A percentile compares a stretch with the other conserved stretches of the same genome.
These are phyloP conservation scores for Blumeriella jaapii DNA, from an alignment of 2,329 filamentous ascomycete genomes.

Conservation along the genomic window DNA sequence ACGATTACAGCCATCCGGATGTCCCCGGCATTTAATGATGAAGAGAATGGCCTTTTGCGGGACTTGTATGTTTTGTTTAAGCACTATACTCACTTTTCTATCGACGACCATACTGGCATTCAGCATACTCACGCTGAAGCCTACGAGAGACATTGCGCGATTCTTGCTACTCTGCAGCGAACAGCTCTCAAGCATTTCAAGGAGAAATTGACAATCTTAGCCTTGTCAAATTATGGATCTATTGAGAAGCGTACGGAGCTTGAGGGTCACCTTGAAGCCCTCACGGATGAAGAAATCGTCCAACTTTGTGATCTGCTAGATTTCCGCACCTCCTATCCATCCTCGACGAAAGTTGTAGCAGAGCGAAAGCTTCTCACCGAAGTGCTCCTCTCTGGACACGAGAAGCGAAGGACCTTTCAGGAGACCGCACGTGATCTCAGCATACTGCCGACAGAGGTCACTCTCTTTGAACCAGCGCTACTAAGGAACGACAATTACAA, in stretches of 20 bases:
- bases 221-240: conserved; percentile 83
- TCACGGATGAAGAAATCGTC: conserved; percentile 65
- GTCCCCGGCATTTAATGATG: conserved; percentile 66
- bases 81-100: conserved; percentile 80
- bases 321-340: conserved; percentile 75
- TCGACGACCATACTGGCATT: conserved; percentile 80
- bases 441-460: conserved; percentile 72
- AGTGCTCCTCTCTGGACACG: conserved; percentile 61
- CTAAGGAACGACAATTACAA: conserved; percentile 78
- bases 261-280: conserved; percentile 56
- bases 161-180: conserved; percentile 68
- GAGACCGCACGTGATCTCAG: conserved; percentile 60
- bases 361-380: conserved; percentile 59
- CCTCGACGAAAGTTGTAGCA: conserved; percentile 49
- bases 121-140: conserved; percentile 62
- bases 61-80: conserved; percentile 71
- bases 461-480: conserved; percentile 69
- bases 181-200: conserved; percentile 72
- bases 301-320: conserved; percentile 59
- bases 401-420: conserved; percentile 71
- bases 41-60: conserved; percentile 64
- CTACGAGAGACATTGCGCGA: conserved; percentile 68
- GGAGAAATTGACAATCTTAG: conserved; percentile 80
- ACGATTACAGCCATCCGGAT: conserved; percentile 64
- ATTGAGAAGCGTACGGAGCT: conserved; percentile 74